Evolutionary conservation across 768 basidiomycete species (phyloP).

Genomic region (Boletus pseudo-olivaceus): DNA sequence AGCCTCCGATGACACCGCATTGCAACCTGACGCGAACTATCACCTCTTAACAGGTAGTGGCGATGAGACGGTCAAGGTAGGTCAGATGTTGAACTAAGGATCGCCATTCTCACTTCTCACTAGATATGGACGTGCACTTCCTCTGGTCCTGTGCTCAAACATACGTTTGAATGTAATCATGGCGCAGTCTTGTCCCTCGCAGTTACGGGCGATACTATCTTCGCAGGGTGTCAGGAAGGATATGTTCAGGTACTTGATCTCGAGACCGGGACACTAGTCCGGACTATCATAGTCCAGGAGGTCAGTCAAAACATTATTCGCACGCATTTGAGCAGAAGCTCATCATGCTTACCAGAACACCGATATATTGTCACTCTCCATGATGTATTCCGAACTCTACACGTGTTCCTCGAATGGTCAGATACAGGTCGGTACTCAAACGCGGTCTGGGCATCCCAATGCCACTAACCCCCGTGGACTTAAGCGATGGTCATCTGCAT

Average conservation of each 20-base stretch:
- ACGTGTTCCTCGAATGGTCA: constrained; percentile 65
- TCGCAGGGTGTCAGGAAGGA: constrained; percentile 93
- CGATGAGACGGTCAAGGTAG: constrained; percentile 84
- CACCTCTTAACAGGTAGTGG: constrained; percentile 85
- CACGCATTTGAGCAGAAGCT: neutral
- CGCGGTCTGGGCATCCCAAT: neutral
- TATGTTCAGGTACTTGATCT: constrained; percentile 89
- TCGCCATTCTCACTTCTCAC: neutral
- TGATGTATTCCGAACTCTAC: constrained; percentile 62
- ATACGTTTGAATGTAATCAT: constrained; percentile 67
- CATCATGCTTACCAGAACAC: constrained; percentile 44
- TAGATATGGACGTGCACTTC: constrained; percentile 67
- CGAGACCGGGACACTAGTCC: constrained; percentile 81
- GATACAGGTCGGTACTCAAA: constrained; percentile 51
- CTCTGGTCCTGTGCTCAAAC: constrained; percentile 44
- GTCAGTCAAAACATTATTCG: constrained; percentile 33
- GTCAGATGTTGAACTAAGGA: constrained; percentile 1
- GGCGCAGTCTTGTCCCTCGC: constrained; percentile 85
- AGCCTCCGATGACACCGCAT: constrained; percentile 32
- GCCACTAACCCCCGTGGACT: neutral
- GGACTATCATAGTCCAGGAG: constrained; percentile 85
- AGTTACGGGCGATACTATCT: constrained; percentile 73
- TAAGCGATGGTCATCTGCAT: constrained; percentile 79
- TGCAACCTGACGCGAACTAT: constrained; percentile 24
- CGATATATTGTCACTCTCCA: constrained; percentile 79